Evolutionary conservation across 1,139 yeast genomes (phyloP), one percentile per base, ranked within the genome.

Genomic region (Nakaseomyces kungkrabaensis): DNA sequence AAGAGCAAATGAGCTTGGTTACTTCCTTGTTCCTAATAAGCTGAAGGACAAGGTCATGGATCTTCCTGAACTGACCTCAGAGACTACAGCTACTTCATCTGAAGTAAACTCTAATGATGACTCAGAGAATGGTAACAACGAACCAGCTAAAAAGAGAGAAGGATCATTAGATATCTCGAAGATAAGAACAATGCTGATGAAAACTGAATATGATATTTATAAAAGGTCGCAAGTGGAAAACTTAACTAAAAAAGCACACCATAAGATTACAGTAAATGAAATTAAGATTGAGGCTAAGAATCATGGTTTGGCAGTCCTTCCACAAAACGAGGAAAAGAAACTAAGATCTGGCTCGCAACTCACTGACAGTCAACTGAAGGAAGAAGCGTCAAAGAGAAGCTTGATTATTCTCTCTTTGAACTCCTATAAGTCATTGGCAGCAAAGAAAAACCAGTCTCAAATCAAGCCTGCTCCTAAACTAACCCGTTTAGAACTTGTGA

Each of bases 301-400:
- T 4, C 34, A 5, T 41, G 44, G 45, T 17, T 33, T 50, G 26
- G 47, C 46, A 4, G 37, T 52, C 11, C 5, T 56, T 34, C 43
- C 55, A 5, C 45, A 42, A 11, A 34, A 47, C 5, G 51, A 51
- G 25, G 52, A 51, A 33, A 43, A 43, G n/a, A 46, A 48, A 5
- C 38, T 41, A 2, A 29, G 25, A 41, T 5, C 33, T 5, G 34
- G 34, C 7, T 8, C 34, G 5, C 24, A 27, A 9, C 34, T 41
- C 9, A 27, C 44, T n/a, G 44, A 41, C 5, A 22, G 11, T 13
- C 25, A 41, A 4, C 24, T 13, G 7, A 43, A 46, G 26, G 45
- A 47, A 32, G 27, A 29, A 7, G 37, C 43, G 11, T 25, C 42
- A 32, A 37, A 45, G 43, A 45, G 31, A 37, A 45, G 31, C 6